Evolutionary conservation across 2,329 filamentous ascomycete species (phyloP).

Genomic region (Scortechinia acanthostroma): DNA sequence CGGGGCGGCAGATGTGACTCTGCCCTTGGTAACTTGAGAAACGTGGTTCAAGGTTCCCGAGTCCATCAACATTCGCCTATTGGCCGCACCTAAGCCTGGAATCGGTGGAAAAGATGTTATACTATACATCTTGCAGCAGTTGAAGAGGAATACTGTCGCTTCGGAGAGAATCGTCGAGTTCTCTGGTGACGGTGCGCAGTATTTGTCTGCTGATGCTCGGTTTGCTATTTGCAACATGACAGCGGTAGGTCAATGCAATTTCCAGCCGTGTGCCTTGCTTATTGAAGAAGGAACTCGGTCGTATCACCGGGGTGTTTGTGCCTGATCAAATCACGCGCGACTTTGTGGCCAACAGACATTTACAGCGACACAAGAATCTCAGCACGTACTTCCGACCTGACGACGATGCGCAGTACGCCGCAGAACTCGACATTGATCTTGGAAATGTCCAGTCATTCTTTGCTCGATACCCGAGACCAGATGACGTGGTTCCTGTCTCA

Average conservation of each 20-base stretch:
- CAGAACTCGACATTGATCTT: conserved; percentile 24
- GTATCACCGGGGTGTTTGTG: conserved; percentile 26
- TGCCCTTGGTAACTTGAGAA: conserved; percentile 33
- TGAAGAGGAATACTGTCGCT: conserved; percentile 36
- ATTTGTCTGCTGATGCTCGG: conserved; percentile 29
- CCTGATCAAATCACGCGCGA: conserved; percentile 23
- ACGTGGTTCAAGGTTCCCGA: conserved; percentile 37
- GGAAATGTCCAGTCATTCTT: conserved; percentile 22
- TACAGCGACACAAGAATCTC: conserved; percentile 16
- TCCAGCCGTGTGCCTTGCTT: not conserved
- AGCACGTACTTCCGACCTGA: conserved; percentile 27
- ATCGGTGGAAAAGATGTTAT: conserved; percentile 36
- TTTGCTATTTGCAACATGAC: conserved; percentile 39
- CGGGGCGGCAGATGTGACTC: conserved; percentile 32
- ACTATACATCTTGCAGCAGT: conserved; percentile 28
- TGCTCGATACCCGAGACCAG: conserved; percentile 28
- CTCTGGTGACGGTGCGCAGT: conserved; percentile 25
- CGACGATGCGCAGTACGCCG: conserved; percentile 21
- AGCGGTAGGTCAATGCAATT: conserved; percentile 11
- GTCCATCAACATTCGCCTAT: conserved; percentile 25
- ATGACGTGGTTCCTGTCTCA: conserved; percentile 28
- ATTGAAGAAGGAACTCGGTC: conserved; percentile 22
- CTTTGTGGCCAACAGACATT: conserved; percentile 18
- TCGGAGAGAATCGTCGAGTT: conserved; percentile 34
- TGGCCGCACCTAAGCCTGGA: conserved; percentile 21